A percentile compares a stretch with the other conserved stretches of the same genome.
Conservation (phyloP, 108 stramenopile species). For the Cyclotella cryptica region DNA sequence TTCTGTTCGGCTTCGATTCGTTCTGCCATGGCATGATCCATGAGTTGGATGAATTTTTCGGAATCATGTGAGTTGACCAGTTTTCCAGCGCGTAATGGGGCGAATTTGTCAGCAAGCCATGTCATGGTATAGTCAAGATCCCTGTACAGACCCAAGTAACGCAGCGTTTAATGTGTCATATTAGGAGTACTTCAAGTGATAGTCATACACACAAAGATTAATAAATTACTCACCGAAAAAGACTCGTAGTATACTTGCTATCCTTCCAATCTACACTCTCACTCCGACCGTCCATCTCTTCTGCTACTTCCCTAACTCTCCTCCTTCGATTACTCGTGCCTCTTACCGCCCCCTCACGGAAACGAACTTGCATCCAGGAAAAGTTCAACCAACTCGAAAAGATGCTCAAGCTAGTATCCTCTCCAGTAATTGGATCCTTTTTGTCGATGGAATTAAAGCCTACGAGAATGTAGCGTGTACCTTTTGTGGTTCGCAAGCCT, state of each 20-base stretch:
- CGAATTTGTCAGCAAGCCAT: slow-evolving; percentile 22
- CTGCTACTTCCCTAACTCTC: not conserved
- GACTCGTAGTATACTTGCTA: slow-evolving; percentile 8
- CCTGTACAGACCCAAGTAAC: no score
- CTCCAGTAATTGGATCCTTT: slow-evolving; percentile 59
- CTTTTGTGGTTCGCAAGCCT: slow-evolving; percentile 60
- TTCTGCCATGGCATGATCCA: slow-evolving; percentile 42
- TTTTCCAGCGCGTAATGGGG: slow-evolving; percentile 11
- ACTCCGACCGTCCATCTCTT: not conserved
- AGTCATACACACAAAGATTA: no score
- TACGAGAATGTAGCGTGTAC: slow-evolving; percentile 70
- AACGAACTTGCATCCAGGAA: slow-evolving; percentile 53
- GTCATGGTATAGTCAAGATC: slow-evolving; percentile 18
- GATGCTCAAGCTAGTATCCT: slow-evolving; percentile 43
- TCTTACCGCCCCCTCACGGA: slow-evolving; percentile 46
- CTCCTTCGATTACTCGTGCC: slow-evolving; percentile 16
- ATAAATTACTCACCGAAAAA: no score
- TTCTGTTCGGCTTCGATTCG: slow-evolving; percentile 13
- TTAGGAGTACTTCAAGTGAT: no score
- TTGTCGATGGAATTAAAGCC: slow-evolving; percentile 67
- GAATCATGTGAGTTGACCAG: slow-evolving; percentile 6
- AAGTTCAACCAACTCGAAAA: slow-evolving; percentile 67
- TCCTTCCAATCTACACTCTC: slow-evolving; percentile 9
- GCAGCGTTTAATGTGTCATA: no score
- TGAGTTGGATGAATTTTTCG: slow-evolving; percentile 14